A percentile compares a stretch with the other conserved stretches of the same genome.
Conservation (phyloP, 179 eudicot species). For the Silene noctiflora region DNA sequence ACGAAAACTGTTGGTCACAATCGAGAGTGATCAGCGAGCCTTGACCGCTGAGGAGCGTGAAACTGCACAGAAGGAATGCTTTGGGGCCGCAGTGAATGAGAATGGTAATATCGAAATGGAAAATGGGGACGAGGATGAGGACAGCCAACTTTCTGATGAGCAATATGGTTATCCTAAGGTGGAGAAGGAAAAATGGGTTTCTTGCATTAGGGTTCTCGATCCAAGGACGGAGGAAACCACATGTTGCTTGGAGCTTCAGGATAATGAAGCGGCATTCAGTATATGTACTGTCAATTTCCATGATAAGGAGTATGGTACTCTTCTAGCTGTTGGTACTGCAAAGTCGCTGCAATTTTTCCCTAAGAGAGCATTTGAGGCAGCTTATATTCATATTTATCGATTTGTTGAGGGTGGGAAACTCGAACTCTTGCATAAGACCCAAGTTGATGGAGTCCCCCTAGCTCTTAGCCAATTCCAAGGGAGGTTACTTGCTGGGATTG, state of each 20-base stretch:
- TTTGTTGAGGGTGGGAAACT: slow-evolving; percentile 87
- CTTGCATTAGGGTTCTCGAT: slow-evolving; percentile 94
- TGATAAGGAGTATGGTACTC: slow-evolving; percentile 93
- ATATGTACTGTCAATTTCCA: slow-evolving; percentile 90
- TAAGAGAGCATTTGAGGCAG: slow-evolving; percentile 60
- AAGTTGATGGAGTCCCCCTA: slow-evolving; percentile 92
- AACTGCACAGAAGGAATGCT: slow-evolving; percentile 72
- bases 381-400: slow-evolving; percentile 87
- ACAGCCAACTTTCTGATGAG: slow-evolving; percentile 87
- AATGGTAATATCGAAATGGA: slow-evolving; percentile 69
- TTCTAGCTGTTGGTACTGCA: slow-evolving; percentile 95
- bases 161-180: slow-evolving; percentile 94
- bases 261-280: slow-evolving; percentile 94
- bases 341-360: slow-evolving; percentile 92
- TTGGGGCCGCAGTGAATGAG: slow-evolving; percentile 71
- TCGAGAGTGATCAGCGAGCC: slow-evolving; percentile 99
- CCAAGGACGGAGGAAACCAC: slow-evolving; percentile 72
- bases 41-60: slow-evolving; percentile 89
- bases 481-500: slow-evolving; percentile 87
- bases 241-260: slow-evolving; percentile 96
- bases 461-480: slow-evolving; percentile 93
- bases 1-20: slow-evolving; percentile 63
- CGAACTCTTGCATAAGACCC: slow-evolving; percentile 96
- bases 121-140: slow-evolving; percentile 81
- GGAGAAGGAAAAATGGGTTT: slow-evolving; percentile 88